Base-by-base conservation (phyloP, 192 early-diverging fungal genomes). In the Gaertneriomyces sp. region DNA sequence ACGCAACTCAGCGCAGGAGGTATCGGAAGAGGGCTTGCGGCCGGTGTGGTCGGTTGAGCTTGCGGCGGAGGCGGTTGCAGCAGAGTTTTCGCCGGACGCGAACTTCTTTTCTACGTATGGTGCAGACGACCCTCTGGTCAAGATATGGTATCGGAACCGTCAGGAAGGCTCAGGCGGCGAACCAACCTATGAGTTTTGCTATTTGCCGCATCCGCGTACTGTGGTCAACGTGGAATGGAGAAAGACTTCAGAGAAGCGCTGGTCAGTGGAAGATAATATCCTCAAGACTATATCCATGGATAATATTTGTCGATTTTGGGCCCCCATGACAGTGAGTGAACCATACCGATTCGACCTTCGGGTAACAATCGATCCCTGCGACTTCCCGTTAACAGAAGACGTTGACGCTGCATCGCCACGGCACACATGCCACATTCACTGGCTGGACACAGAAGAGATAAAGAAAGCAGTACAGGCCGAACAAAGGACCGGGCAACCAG, bases 301-400 rank as follows among this genome's bases (percentile, higher is more conserved):
- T 66, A 87, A 87, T 9, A 79, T 88, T 17, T 78, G 84, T 63
- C 80, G 90, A 11, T 78, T 93, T 9, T 93, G 91, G 91, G 77
- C 78, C 33, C 81, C 83, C 3, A 75, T 73, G 5, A 65, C 71
- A 3, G 65, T 75, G 9, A 51, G 41, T n/a, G 73, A 76, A 10
- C 73, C 83, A 4, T 78, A 79, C 47, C 69, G 71, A 7, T 84
- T 93, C 60, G 79, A 89, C 59, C 71, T 93, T 60, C 78, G 82
- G 50, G 89, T 83, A 4, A 79, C 84, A 2, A 84, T 91, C 46
- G 88, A 91, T 66, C 87, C 89, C 1, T 75, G 71, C 14, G 83
- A 86, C 64, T 81, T 77, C 44, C 72, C 85, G 3, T 73, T 86
- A 4, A 74, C 67, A 0, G 64, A 72, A 8, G 73, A 70, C 12